These are phyloP conservation scores for Lasiodiplodia hormozganensis DNA, from an alignment of 2,329 filamentous ascomycete genomes.

Conservation along the genomic window DNA sequence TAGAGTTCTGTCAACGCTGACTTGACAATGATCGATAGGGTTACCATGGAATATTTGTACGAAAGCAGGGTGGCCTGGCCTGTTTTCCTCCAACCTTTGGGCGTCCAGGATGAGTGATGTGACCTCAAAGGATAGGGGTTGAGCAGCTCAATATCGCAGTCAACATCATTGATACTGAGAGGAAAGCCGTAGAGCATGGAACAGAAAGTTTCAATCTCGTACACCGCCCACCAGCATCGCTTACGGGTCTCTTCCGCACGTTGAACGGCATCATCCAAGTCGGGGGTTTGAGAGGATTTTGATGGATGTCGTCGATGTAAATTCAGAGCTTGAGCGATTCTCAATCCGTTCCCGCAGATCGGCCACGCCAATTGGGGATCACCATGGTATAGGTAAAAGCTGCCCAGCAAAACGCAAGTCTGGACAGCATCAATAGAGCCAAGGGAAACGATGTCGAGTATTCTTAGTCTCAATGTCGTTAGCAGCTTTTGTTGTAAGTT, in stretches of 20 bases:
- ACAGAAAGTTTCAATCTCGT: conserved; percentile 51
- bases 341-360: background rate
- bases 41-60: conserved; percentile 8
- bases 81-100: background rate
- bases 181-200: conserved; percentile 52
- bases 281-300: background rate
- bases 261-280: background rate
- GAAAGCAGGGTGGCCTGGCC: conserved; percentile 6
- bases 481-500: background rate
- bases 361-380: background rate
- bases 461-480: background rate
- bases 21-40: conserved; percentile 10
- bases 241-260: conserved; percentile 39
- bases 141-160: conserved; percentile 8
- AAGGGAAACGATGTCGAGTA: background rate
- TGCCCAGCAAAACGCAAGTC: background rate
- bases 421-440: background rate
- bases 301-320: background rate
- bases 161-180: conserved; percentile 10
- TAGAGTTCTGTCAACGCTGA: conserved; percentile 5
- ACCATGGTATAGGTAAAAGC: background rate
- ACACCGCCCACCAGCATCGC: conserved; percentile 52
- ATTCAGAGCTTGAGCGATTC: conserved; percentile 6
- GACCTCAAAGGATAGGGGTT: conserved; percentile 5
- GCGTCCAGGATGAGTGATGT: background rate